phyloP scores from a whole-genome alignment of 495 filamentous ascomycete genomes.

The Hyaloscypha finlandica region DNA sequence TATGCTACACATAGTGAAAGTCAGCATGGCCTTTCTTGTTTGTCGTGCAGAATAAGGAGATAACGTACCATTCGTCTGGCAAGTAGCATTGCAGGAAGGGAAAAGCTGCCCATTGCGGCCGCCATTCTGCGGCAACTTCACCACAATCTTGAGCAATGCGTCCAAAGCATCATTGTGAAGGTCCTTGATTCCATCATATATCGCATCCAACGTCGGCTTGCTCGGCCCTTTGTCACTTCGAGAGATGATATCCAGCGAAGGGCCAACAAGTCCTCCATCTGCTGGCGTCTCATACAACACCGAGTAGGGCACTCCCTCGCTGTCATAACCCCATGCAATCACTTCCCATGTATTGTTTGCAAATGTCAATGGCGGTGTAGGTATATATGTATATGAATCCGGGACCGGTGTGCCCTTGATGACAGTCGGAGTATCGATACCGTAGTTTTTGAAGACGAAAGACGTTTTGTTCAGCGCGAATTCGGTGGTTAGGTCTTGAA shows the following conservation, averaged over 20 bases:
- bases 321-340: slow-evolving; percentile 8
- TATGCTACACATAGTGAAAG: slow-evolving; percentile 2
- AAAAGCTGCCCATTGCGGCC: slow-evolving; percentile 10
- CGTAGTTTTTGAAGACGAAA: slow-evolving; percentile 3
- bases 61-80: slow-evolving; percentile 12
- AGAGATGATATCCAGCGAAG: slow-evolving; percentile 7
- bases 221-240: slow-evolving; percentile 1
- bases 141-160: neutral
- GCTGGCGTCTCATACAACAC: neutral
- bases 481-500: neutral
- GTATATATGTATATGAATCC: neutral
- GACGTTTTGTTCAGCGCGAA: neutral
- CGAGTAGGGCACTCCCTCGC: neutral
- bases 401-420: neutral
- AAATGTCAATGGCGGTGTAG: neutral
- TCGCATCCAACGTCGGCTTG: slow-evolving; percentile 6
- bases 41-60: neutral
- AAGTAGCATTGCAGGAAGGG: slow-evolving; percentile 16
- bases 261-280: neutral
- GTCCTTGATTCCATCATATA: slow-evolving; percentile 7
- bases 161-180: slow-evolving; percentile 6
- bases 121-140: slow-evolving; percentile 7
- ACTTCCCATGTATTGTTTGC: slow-evolving; percentile 12
- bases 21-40: neutral
- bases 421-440: slow-evolving; percentile 1